Base-by-base conservation (phyloP, 495 filamentous ascomycete species). In the Podospora fimiseda region DNA sequence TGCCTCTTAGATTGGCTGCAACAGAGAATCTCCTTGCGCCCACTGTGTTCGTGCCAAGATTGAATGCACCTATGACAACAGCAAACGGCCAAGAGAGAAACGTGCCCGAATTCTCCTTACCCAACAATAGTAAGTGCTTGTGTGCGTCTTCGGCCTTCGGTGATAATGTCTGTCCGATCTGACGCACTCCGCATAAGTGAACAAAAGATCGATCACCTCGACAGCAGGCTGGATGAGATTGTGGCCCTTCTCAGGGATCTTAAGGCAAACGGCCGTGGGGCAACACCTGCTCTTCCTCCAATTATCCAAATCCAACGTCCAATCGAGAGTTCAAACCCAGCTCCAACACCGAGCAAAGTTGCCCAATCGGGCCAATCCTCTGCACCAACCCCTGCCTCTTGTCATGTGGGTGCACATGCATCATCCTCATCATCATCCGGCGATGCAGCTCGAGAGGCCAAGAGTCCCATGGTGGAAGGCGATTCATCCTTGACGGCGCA, bases 181-280 rank as follows among this genome's bases (percentile, higher is more conserved):
- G n/a, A 19, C 14, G 9, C 9, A 3, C 42, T 2, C 14, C 13
- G 19, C 19, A 27, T 14, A 48, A 86, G 82, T 63, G 83, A 86
- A 58, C 74, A 71, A 59, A 86, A 86, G 64, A 83, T 86, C 42
- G 83, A 85, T 53, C 65, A 72, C 21, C 84, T 86, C 48, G 81
- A 82, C 60, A 74, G 80, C 40, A 79, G 80, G 2, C 72, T 86
- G 2, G 75, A 72, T 2, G 70, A 71, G n/a, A 82, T 85, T 30
- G 77, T 72, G 48, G 51, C 66, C 11, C 63, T 77, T 19, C 69
- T 85, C 1, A 65, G 64, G 24, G 66, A 64, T 43, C 37, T 74
- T 47, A 60, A 51, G 9, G 46, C 49, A n/a, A n/a, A n/a, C n/a
- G n/a, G n/a, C 7, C 55, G 56, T 23, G 33, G 50, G 1, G 27